Evolutionary conservation across 352 stramenopile genomes (phyloP).

Genomic region (Globisporangium iwayamae): DNA sequence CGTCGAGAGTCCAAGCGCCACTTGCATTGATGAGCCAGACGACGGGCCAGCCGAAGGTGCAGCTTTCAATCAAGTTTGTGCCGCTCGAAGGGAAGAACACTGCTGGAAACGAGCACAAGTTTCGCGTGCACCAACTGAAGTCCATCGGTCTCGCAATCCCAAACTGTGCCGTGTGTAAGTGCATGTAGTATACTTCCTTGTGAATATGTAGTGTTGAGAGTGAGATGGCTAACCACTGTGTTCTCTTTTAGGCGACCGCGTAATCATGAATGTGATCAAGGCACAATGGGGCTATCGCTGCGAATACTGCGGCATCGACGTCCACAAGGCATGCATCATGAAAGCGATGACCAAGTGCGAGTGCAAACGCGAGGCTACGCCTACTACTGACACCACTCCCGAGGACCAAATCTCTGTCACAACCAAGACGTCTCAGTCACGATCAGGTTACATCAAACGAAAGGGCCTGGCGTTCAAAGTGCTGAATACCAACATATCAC

Average conservation of each 20-base stretch:
- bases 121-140: constrained; percentile 84
- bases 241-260: constrained; percentile 48
- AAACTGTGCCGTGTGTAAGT: constrained; percentile 70
- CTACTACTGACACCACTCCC: neutral
- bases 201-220: no score
- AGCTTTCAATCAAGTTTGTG: constrained; percentile 78
- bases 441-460: constrained; percentile 20
- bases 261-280: constrained; percentile 84
- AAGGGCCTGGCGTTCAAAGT: constrained; percentile 39
- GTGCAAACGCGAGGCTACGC: constrained; percentile 28
- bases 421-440: constrained; percentile 6
- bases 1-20: constrained; percentile 39
- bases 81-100: constrained; percentile 56
- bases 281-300: constrained; percentile 80
- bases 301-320: constrained; percentile 75
- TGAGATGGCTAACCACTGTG: neutral
- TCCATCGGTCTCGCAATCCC: constrained; percentile 80
- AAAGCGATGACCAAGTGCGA: constrained; percentile 77
- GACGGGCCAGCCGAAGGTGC: constrained; percentile 53
- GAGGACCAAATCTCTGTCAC: neutral
- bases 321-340: constrained; percentile 87
- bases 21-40: constrained; percentile 41
- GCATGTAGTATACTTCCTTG: neutral
- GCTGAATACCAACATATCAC: constrained; percentile 37
- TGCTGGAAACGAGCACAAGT: constrained; percentile 73